Conservation (phyloP, 768 basidiomycete species). For the Podaxis pistillaris region DNA sequence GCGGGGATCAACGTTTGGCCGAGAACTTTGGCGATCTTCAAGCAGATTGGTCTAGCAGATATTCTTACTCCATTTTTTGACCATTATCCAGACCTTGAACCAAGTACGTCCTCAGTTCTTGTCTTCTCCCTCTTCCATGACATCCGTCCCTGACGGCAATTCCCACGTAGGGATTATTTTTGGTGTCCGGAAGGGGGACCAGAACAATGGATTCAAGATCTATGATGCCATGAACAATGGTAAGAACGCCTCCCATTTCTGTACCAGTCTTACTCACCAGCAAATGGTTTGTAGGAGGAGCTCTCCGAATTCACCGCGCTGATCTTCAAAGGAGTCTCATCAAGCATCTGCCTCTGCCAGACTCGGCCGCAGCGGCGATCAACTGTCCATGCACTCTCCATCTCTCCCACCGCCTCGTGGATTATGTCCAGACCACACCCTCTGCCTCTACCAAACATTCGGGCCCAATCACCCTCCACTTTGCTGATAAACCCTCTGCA, state of each 20-base stretch:
- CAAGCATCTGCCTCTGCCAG: slow-evolving; percentile 32
- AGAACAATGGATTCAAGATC: slow-evolving; percentile 10
- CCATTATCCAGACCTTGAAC: slow-evolving; percentile 16
- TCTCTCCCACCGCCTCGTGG: slow-evolving; percentile 48
- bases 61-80: slow-evolving; percentile 15
- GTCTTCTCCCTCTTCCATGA: too few species aligned
- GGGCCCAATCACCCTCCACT: slow-evolving; percentile 23
- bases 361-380: background rate
- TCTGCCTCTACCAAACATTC: background rate
- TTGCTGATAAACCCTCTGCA: slow-evolving; percentile 24
- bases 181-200: slow-evolving; percentile 30
- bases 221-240: slow-evolving; percentile 1
- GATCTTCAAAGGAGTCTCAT: slow-evolving; percentile 57
- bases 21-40: slow-evolving; percentile 17
- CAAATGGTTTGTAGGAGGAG: background rate
- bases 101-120: slow-evolving; percentile 10
- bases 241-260: background rate
- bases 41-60: slow-evolving; percentile 15
- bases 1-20: slow-evolving; percentile 43
- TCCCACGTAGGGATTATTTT: slow-evolving; percentile 20
- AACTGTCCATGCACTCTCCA: slow-evolving; percentile 33
- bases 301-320: slow-evolving; percentile 44
- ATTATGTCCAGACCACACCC: slow-evolving; percentile 35
- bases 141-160: background rate
- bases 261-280: background rate